phyloP scores from a whole-genome alignment of 176 grass and related monocot species.

The Aegilops longissima region DNA sequence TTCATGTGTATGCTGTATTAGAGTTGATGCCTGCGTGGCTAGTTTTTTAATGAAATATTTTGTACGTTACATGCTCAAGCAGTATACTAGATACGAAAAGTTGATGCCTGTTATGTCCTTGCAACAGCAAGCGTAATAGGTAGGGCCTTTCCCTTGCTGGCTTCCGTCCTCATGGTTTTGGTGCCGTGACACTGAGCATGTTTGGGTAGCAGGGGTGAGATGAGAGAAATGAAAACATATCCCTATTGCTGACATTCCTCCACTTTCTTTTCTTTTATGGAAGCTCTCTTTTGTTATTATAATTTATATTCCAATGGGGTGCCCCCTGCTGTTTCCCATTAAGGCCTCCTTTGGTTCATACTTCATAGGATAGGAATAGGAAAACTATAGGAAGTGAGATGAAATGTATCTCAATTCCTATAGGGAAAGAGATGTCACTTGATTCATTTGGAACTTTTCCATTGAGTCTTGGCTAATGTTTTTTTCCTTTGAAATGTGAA shows the following conservation, averaged over 20 bases:
- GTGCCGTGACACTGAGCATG: not conserved
- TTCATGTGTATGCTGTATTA: not conserved
- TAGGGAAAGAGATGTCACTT: too few relatives aligned
- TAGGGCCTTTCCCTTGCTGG: not conserved
- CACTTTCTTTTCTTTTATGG: not conserved
- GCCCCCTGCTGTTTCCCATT: not conserved
- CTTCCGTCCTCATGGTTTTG: not conserved
- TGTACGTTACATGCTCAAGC: not conserved
- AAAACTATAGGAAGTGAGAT: too few relatives aligned
- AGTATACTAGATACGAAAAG: not conserved
- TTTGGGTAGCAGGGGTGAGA: not conserved
- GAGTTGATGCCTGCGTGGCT: not conserved
- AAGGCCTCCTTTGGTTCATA: not conserved
- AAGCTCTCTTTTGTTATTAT: not conserved
- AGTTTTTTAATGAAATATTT: constrained; percentile 17
- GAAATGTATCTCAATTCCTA: too few relatives aligned
- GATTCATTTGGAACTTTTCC: too few relatives aligned
- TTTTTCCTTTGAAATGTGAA: too few relatives aligned
- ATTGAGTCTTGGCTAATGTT: too few relatives aligned
- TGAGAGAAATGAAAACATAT: not conserved
- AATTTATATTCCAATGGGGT: not conserved
- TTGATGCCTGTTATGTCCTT: constrained; percentile 12
- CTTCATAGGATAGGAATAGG: too few relatives aligned
- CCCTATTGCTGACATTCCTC: not conserved
- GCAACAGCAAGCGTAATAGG: not conserved